These are phyloP conservation scores for Xenoacremonium recifei DNA, from an alignment of 2,329 filamentous ascomycete genomes.

Conservation along the genomic window DNA sequence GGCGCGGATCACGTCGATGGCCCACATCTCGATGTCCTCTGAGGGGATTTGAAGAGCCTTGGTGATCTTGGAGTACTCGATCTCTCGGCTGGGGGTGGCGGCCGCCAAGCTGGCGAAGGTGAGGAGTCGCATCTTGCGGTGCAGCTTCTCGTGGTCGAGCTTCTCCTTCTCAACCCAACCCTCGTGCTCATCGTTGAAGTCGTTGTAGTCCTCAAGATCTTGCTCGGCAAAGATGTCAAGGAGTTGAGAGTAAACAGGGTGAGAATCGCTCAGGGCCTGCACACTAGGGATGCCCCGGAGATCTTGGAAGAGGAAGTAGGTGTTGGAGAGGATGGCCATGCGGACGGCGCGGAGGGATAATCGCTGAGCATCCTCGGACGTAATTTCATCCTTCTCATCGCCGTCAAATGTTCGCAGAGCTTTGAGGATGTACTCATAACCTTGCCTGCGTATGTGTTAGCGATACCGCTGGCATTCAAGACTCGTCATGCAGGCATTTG, in stretches of 20 bases:
- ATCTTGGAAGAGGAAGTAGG: slow-evolving; percentile 72
- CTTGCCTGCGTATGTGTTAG: slow-evolving; percentile 41
- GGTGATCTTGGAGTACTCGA: slow-evolving; percentile 83
- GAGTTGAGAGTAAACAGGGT: slow-evolving; percentile 83
- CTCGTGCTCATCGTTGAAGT: slow-evolving; percentile 89
- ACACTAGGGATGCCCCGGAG: slow-evolving; percentile 79
- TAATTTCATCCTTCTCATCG: slow-evolving; percentile 52
- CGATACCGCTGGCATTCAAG: too few relatives aligned
- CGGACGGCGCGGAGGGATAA: slow-evolving; percentile 58
- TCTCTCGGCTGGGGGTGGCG: slow-evolving; percentile 76
- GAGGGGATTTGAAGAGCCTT: slow-evolving; percentile 78
- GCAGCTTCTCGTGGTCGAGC: slow-evolving; percentile 69
- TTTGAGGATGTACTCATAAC: slow-evolving; percentile 67
- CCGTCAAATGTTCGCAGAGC: slow-evolving; percentile 60
- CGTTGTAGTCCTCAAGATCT: slow-evolving; percentile 90
- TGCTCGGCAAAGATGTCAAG: slow-evolving; percentile 95
- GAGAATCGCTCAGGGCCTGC: slow-evolving; percentile 81
- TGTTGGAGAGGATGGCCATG: slow-evolving; percentile 51
- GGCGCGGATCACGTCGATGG: slow-evolving; percentile 95
- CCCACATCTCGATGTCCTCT: slow-evolving; percentile 95
- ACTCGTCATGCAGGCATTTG: too few relatives aligned
- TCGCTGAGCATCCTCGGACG: slow-evolving; percentile 59
- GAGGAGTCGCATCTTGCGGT: slow-evolving; percentile 94
- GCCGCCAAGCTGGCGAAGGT: slow-evolving; percentile 90
- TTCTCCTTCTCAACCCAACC: slow-evolving; percentile 78